These are phyloP conservation scores for Lachancea thermotolerans DNA, from an alignment of 805 yeast species.

Conservation along the genomic window DNA sequence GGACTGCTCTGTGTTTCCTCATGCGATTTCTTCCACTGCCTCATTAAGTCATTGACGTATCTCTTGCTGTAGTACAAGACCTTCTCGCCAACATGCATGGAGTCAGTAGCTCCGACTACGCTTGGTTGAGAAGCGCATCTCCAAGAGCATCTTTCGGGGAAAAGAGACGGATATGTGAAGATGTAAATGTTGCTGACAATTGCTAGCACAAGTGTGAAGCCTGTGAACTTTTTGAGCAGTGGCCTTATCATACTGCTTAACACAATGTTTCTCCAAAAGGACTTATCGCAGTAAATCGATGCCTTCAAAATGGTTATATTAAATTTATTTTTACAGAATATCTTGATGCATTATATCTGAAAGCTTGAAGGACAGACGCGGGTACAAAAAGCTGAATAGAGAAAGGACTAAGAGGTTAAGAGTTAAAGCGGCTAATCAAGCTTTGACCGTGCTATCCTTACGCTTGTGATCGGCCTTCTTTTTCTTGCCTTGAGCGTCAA, in stretches of 20 bases:
- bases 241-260: constrained; percentile 5
- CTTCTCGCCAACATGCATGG: constrained; percentile 19
- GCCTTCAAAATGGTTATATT: too few species aligned
- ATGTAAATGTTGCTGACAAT: constrained; percentile 53
- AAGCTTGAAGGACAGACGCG: too few species aligned
- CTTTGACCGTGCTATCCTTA: constrained; percentile 4
- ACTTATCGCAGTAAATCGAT: too few species aligned
- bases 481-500: constrained; percentile 67
- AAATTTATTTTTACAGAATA: too few species aligned
- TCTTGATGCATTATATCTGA: too few species aligned
- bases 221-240: constrained; percentile 19
- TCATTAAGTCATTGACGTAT: constrained; percentile 29
- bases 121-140: constrained; percentile 11
- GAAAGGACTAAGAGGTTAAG: too few species aligned
- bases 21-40: constrained; percentile 5
- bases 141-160: constrained; percentile 58
- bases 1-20: constrained; percentile 10
- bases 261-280: background rate
- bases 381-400: background rate
- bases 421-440: background rate
- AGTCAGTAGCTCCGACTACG: background rate
- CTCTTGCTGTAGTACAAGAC: constrained; percentile 23
- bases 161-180: constrained; percentile 67
- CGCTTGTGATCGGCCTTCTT: constrained; percentile 26
- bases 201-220: constrained; percentile 31